phyloP scores from a whole-genome alignment of 129 eudicot species.

The Silybum marianum region DNA sequence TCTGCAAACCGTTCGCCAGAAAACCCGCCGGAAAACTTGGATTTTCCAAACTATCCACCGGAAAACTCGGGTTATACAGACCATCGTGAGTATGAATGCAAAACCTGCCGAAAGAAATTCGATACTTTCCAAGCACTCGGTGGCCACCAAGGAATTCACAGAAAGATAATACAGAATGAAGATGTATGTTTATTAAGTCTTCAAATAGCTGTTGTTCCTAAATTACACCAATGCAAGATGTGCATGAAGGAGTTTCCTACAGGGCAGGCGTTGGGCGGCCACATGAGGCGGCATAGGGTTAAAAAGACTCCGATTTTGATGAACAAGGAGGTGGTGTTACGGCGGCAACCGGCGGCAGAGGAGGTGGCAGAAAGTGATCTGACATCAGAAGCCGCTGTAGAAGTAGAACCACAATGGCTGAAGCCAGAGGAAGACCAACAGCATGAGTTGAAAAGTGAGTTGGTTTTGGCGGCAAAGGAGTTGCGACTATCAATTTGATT shows the following conservation, averaged over 20 bases:
- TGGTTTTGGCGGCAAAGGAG: constrained; percentile 17
- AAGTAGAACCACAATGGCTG: neutral
- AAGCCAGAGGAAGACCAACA: constrained; percentile 15
- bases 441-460: constrained; percentile 16
- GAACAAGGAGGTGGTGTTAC: neutral
- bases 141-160: constrained; percentile 33
- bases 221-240: constrained; percentile 12
- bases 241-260: constrained; percentile 26
- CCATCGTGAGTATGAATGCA: constrained; percentile 16
- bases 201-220: neutral
- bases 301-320: neutral
- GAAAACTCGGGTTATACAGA: neutral
- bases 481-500: constrained; percentile 17
- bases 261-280: constrained; percentile 38
- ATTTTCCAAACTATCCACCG: neutral
- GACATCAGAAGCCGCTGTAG: neutral
- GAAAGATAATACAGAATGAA: neutral
- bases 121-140: constrained; percentile 31
- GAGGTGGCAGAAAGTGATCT: neutral
- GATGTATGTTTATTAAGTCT: neutral
- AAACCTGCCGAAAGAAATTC: constrained; percentile 18
- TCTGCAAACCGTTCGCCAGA: neutral
- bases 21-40: neutral
- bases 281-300: constrained; percentile 23
- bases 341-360: neutral